Evolutionary conservation across 352 stramenopile species (phyloP).

Genomic region (Phytophthora pseudosyringae): DNA sequence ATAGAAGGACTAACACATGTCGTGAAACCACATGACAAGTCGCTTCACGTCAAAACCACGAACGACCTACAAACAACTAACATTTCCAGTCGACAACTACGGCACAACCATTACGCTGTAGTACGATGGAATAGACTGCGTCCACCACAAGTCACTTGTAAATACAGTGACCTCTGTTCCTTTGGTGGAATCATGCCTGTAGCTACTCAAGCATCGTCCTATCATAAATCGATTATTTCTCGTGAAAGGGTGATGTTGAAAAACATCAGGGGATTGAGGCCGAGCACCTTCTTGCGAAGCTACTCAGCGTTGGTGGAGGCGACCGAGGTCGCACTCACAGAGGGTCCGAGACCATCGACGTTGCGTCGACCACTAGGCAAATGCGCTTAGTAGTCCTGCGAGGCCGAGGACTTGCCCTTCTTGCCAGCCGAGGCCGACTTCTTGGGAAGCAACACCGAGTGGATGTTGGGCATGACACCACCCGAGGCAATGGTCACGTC

Average conservation of each 20-base stretch:
- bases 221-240: conserved; percentile 14
- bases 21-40: no score
- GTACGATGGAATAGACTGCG: no score
- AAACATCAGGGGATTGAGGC: conserved; percentile 48
- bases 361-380: conserved; percentile 89
- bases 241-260: conserved; percentile 52
- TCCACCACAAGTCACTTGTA: no score
- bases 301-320: conserved; percentile 63
- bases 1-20: no score
- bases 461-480: conserved; percentile 97
- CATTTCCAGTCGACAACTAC: no score
- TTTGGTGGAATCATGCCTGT: no score
- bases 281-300: conserved; percentile 14
- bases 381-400: conserved; percentile 68
- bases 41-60: no score
- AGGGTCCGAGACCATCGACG: conserved; percentile 90
- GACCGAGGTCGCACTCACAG: conserved; percentile 79
- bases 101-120: no score
- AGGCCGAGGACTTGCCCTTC: conserved; percentile 61
- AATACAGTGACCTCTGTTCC: no score
- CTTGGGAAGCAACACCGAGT: conserved; percentile 92
- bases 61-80: no score
- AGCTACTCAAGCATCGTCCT: no score
- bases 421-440: conserved; percentile 67
- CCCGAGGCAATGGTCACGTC: conserved; percentile 95